These are phyloP conservation scores for Fusarium cicatricum DNA, from an alignment of 2,329 filamentous ascomycete genomes.

Conservation along the genomic window DNA sequence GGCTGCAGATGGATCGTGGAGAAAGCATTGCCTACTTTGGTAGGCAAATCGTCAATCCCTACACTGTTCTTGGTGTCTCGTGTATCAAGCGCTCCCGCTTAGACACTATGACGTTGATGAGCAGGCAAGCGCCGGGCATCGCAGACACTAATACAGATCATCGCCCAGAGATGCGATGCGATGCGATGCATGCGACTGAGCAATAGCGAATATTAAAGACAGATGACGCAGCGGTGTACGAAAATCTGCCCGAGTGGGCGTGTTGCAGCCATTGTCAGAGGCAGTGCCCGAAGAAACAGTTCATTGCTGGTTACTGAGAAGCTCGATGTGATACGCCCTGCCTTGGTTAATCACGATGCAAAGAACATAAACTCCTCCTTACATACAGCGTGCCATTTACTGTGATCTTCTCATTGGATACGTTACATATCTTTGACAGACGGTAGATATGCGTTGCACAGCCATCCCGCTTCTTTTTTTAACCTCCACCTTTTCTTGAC, in stretches of 20 bases:
- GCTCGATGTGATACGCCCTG: too few relatives aligned
- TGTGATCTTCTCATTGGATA: too few relatives aligned
- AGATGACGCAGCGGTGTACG: not conserved
- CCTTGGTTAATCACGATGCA: too few relatives aligned
- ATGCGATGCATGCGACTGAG: conserved; percentile 2
- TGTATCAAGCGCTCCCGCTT: conserved; percentile 11
- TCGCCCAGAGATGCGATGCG: conserved; percentile 6
- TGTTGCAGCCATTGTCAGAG: not conserved
- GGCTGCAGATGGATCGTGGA: conserved; percentile 13
- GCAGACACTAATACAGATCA: conserved; percentile 15
- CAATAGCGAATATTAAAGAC: not conserved
- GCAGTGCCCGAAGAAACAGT: too few relatives aligned
- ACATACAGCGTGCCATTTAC: too few relatives aligned
- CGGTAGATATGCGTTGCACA: conserved; percentile 33
- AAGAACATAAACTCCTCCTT: too few relatives aligned
- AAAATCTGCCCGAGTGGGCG: not conserved
- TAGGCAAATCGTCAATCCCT: conserved; percentile 16
- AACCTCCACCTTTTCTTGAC: conserved; percentile 27
- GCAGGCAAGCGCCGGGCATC: not conserved
- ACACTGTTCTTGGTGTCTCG: conserved; percentile 18
- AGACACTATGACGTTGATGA: conserved; percentile 20
- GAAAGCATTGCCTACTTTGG: conserved; percentile 16
- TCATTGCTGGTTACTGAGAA: too few relatives aligned
- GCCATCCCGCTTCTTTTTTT: conserved; percentile 44
- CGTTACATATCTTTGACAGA: not conserved